A percentile compares a stretch with the other conserved stretches of the same genome.
Conservation (phyloP, 352 stramenopile genomes). For the Phytopythium delawarense region DNA sequence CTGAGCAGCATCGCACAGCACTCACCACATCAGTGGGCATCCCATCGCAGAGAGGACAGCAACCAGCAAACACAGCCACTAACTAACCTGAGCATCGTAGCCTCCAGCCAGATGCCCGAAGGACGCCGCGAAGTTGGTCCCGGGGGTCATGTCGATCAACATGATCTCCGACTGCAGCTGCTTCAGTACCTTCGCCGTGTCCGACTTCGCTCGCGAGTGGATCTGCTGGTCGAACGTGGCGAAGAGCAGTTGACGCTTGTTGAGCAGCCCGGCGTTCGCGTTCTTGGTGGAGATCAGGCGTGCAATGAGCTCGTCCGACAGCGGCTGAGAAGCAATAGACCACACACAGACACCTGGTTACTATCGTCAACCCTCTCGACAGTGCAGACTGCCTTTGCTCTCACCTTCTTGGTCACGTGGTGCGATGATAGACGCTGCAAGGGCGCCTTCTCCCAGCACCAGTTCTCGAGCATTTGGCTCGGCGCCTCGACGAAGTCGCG, state of each 20-base stretch:
- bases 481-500: slow-evolving; percentile 90
- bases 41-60: neutral
- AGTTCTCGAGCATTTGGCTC: slow-evolving; percentile 91
- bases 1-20: slow-evolving; percentile 15
- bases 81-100: slow-evolving; percentile 41
- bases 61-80: neutral
- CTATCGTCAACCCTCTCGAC: neutral
- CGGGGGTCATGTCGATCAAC: slow-evolving; percentile 83
- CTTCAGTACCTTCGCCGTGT: slow-evolving; percentile 76
- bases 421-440: slow-evolving; percentile 85
- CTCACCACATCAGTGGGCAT: neutral
- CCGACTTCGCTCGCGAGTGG: slow-evolving; percentile 76
- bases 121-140: slow-evolving; percentile 79
- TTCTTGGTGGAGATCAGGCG: slow-evolving; percentile 87
- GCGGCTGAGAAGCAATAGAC: slow-evolving; percentile 35
- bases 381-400: neutral
- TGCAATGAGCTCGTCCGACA: slow-evolving; percentile 79
- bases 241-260: slow-evolving; percentile 82
- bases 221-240: slow-evolving; percentile 85
- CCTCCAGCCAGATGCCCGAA: slow-evolving; percentile 81
- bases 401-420: slow-evolving; percentile 64
- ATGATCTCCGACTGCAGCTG: slow-evolving; percentile 84
- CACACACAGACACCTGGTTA: slow-evolving; percentile 6
- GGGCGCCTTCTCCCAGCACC: slow-evolving; percentile 85
- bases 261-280: slow-evolving; percentile 72